Conservation (phyloP, 1,284 basidiomycete species). For the Ustilago esculenta region DNA sequence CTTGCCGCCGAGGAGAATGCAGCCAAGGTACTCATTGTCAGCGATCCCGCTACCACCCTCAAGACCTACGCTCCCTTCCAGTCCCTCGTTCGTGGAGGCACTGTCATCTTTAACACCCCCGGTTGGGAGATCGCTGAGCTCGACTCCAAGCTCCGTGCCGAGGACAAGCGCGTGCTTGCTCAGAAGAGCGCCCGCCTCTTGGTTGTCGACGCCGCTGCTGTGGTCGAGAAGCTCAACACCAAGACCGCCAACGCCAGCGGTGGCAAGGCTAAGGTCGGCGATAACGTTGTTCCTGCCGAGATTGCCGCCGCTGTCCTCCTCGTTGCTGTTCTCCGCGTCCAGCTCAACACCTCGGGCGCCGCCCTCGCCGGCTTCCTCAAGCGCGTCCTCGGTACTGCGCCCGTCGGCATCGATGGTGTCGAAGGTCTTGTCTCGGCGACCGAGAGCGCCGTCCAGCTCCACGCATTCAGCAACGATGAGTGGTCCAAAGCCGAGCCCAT, state of each 20-base stretch:
- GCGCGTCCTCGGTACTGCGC: slow-evolving; percentile 56
- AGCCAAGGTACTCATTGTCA: slow-evolving; percentile 57
- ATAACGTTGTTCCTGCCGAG: slow-evolving; percentile 50
- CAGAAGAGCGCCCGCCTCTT: slow-evolving; percentile 53
- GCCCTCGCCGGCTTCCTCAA: slow-evolving; percentile 46
- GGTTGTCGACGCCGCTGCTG: slow-evolving; percentile 56
- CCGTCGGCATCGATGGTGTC: slow-evolving; percentile 57
- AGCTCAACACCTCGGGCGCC: slow-evolving; percentile 48
- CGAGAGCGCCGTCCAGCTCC: slow-evolving; percentile 48
- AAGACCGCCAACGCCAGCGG: slow-evolving; percentile 48
- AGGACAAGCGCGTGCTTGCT: slow-evolving; percentile 61
- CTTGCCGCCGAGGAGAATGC: slow-evolving; percentile 52
- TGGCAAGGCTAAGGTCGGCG: slow-evolving; percentile 56
- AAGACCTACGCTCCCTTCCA: slow-evolving; percentile 59
- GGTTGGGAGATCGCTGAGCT: slow-evolving; percentile 63
- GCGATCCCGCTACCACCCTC: slow-evolving; percentile 57
- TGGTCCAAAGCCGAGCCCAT: slow-evolving; percentile 55
- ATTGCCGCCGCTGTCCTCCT: slow-evolving; percentile 58
- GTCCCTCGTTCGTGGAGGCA: slow-evolving; percentile 56
- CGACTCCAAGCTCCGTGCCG: slow-evolving; percentile 56
- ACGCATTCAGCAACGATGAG: slow-evolving; percentile 46
- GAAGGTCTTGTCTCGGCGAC: slow-evolving; percentile 53
- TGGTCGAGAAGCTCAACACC: slow-evolving; percentile 56
- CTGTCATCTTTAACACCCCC: slow-evolving; percentile 61
- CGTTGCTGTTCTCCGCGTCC: slow-evolving; percentile 50